These are phyloP conservation scores for Brassica cretica DNA, from an alignment of 345 rosid species.

Conservation along the genomic window DNA sequence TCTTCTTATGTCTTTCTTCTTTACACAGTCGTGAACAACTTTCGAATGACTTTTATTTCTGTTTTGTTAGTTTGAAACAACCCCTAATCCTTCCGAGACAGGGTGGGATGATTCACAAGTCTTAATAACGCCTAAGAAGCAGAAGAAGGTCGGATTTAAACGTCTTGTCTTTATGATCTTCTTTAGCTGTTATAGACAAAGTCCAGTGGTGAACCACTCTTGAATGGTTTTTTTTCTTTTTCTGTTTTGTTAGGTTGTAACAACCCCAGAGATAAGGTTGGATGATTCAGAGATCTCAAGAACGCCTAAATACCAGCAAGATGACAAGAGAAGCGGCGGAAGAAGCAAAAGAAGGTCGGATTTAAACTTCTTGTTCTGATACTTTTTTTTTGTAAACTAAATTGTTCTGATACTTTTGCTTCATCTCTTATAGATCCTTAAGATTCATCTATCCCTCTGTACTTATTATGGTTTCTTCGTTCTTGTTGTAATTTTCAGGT, in stretches of 20 bases:
- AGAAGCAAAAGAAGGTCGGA: background rate
- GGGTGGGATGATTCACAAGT: no score
- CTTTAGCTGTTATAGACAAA: no score
- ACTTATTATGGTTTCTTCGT: background rate
- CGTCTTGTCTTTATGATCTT: no score
- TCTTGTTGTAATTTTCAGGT: background rate
- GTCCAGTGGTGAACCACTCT: background rate
- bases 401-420: background rate
- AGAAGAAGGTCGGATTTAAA: no score
- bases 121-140: no score
- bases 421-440: background rate
- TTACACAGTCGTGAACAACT: no score
- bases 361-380: background rate
- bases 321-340: background rate
- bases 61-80: no score
- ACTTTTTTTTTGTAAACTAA: background rate
- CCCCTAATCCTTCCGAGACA: no score
- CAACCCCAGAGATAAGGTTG: background rate
- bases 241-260: background rate
- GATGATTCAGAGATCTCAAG: background rate
- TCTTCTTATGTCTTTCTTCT: no score
- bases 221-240: background rate
- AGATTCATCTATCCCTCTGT: background rate
- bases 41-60: no score
- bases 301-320: background rate